A percentile compares a stretch with the other conserved stretches of the same genome.
phyloP scores from a whole-genome alignment of 345 rosid genomes.

The Eutrema japonicum region DNA sequence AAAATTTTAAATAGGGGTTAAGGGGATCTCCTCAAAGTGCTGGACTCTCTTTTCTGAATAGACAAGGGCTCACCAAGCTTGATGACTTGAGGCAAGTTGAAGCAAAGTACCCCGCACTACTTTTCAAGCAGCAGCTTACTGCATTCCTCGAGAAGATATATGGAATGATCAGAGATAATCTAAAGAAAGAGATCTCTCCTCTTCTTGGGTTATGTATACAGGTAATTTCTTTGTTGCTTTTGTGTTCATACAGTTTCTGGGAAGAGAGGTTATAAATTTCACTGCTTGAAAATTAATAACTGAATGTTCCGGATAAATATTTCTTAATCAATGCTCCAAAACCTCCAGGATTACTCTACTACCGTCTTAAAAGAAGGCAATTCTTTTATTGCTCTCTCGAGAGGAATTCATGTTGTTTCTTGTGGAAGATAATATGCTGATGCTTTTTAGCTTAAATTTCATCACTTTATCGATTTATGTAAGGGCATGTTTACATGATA shows the following conservation, averaged over 20 bases:
- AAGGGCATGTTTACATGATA: conserved; percentile 33
- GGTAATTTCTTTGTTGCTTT: conserved; percentile 53
- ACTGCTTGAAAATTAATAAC: conserved; percentile 10
- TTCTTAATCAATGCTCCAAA: background rate
- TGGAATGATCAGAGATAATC: conserved; percentile 97
- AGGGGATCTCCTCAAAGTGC: conserved; percentile 92
- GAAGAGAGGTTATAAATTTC: background rate
- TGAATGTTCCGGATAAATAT: background rate
- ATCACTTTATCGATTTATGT: background rate
- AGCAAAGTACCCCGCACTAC: conserved; percentile 95
- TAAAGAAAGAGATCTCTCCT: conserved; percentile 97
- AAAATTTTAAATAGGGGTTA: conserved; percentile 63
- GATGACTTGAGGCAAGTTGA: conserved; percentile 95
- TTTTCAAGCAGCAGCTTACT: conserved; percentile 98
- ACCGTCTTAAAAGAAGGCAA: background rate
- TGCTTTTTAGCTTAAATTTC: background rate
- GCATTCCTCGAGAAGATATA: conserved; percentile 99
- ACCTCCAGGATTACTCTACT: conserved; percentile 10
- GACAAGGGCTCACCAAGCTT: conserved; percentile 70
- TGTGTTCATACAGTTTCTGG: conserved; percentile 22
- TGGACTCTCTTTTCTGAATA: conserved; percentile 76
- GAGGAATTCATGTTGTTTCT: conserved; percentile 4
- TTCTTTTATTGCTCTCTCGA: background rate
- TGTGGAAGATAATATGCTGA: conserved; percentile 9
- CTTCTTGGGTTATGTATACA: conserved; percentile 95